Conservation (phyloP, 129 eudicot genomes). For the Artemisia annua region DNA sequence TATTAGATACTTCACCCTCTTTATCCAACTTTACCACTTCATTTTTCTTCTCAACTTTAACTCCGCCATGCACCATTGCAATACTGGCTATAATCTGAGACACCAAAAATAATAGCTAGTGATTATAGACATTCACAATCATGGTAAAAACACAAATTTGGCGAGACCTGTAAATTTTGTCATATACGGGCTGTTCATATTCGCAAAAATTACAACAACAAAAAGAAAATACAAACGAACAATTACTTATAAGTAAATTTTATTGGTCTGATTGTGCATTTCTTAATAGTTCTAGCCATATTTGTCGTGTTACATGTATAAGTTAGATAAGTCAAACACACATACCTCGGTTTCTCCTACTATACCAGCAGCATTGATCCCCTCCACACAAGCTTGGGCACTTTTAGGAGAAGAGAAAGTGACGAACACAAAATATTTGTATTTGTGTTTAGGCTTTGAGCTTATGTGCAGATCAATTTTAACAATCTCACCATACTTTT, state of each 20-base stretch:
- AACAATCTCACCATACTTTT: slow-evolving; percentile 45
- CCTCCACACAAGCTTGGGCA: slow-evolving; percentile 51
- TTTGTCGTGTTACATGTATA: no score
- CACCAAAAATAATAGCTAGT: slow-evolving; percentile 8
- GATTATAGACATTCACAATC: not conserved
- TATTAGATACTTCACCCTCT: slow-evolving; percentile 18
- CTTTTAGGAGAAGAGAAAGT: slow-evolving; percentile 42
- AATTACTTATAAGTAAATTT: no score
- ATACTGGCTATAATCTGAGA: slow-evolving; percentile 44
- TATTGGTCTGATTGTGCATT: no score
- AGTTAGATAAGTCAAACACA: not conserved
- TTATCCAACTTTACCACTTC: slow-evolving; percentile 12
- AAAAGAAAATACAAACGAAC: no score
- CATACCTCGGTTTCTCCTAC: slow-evolving; percentile 40
- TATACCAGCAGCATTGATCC: slow-evolving; percentile 34
- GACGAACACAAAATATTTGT: slow-evolving; percentile 37
- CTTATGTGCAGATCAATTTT: slow-evolving; percentile 22
- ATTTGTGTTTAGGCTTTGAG: slow-evolving; percentile 26
- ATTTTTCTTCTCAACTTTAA: slow-evolving; percentile 30
- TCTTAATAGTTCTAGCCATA: no score
- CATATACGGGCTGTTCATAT: not conserved
- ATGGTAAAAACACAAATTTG: no score
- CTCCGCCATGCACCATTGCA: slow-evolving; percentile 39
- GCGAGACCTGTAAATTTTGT: no score
- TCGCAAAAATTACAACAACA: no score